Conservation (phyloP, 176 grass and related monocot species). For the Aegilops sharonensis region DNA sequence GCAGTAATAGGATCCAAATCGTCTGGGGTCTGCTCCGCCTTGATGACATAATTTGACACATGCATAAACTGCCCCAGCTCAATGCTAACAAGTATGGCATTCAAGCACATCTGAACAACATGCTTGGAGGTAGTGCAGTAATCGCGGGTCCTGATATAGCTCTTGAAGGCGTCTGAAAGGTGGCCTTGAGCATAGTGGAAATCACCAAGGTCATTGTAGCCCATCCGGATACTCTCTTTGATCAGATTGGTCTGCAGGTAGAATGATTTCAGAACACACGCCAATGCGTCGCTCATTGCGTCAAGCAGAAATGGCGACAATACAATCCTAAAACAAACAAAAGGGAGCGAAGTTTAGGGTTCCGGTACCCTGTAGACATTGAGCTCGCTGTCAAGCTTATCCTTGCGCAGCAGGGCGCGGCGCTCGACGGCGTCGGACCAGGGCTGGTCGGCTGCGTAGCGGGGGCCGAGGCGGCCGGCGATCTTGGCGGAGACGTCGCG, state of each 20-base stretch:
- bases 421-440: conserved; percentile 61
- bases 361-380: conserved; percentile 67
- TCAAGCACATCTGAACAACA: conserved; percentile 98
- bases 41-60: conserved; percentile 78
- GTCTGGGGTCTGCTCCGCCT: conserved; percentile 90
- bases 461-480: conserved; percentile 49
- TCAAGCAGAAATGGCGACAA: background rate
- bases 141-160: conserved; percentile 87
- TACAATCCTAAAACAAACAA: background rate
- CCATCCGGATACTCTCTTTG: conserved; percentile 99
- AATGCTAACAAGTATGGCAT: conserved; percentile 89
- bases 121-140: conserved; percentile 99
- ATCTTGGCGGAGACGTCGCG: conserved; percentile 54
- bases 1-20: conserved; percentile 43
- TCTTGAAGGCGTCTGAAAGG: conserved; percentile 90
- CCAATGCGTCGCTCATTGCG: background rate
- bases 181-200: conserved; percentile 88
- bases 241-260: conserved; percentile 83
- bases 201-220: conserved; percentile 89
- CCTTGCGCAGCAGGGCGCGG: conserved; percentile 59
- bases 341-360: background rate
- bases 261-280: background rate
- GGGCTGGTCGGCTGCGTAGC: conserved; percentile 56
- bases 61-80: conserved; percentile 83
- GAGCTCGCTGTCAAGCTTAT: conserved; percentile 97